Evolutionary conservation across 805 yeast species (phyloP), one percentile per base, ranked within the genome.

Genomic region (Brettanomyces naardenensis): DNA sequence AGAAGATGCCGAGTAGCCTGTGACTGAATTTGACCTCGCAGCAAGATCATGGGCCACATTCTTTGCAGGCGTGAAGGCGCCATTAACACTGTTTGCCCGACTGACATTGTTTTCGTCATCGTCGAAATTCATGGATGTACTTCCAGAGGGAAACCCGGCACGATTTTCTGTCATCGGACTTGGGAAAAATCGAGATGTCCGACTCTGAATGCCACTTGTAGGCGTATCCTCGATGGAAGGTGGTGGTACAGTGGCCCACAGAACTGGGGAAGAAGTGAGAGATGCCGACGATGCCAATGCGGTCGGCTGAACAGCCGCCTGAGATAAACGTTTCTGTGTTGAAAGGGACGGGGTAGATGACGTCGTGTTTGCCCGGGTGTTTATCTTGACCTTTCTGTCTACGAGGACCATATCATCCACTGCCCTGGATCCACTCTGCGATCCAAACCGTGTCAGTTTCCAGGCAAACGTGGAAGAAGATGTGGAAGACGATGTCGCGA

Each of bases 131-230:
- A n/a, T n/a, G n/a, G n/a, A n/a, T n/a, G n/a, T n/a, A n/a, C n/a
- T n/a, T n/a, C n/a, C n/a, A n/a, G 26, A 7, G 26, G 26, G 7
- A 23, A 23, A 23, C 14, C n/a, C 18, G 14, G 31, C 7, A 9
- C 18, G 33, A 6, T 17, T 6, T 9, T 32, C 35, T 19, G 43
- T 27, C 4, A 45, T 36, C 3, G 64, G 64, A 25, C 61, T 56
- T 3, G 66, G 66, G 36, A 61, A 61, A 36, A 61, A 60, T 19
- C 65, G 42, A 4, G 64, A 44, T 13, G 37, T 23, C 15, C 26
- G 7, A 23, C 22, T 28, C 14, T 14, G 18, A 28, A 15, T 7
- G 31, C 7, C 18, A 15, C 31, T 14, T 7, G 21, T 11, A 31
- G 33, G 22, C 9, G 56, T 52, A 19, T 50, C 53, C n/a, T 46